phyloP scores from a whole-genome alignment of 768 basidiomycete genomes.

The Boletus speciosus region DNA sequence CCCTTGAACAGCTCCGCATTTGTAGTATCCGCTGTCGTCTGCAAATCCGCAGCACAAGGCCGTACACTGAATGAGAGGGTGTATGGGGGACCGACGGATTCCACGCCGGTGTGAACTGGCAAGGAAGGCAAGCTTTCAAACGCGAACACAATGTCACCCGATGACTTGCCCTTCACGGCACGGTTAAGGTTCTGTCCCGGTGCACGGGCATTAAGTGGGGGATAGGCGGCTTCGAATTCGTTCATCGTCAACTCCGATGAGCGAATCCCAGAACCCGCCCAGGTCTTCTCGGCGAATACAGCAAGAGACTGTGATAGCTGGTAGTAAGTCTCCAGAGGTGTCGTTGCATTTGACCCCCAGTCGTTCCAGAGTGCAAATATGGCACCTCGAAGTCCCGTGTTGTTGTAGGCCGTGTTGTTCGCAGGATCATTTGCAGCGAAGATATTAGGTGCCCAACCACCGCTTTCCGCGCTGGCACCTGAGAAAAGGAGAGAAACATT shows the following conservation, averaged over 20 bases:
- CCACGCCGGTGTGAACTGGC: constrained; percentile 29
- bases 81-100: constrained; percentile 44
- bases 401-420: constrained; percentile 32
- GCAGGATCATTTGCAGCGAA: constrained; percentile 27
- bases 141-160: constrained; percentile 30
- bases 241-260: constrained; percentile 31
- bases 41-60: constrained; percentile 19
- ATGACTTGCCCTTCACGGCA: constrained; percentile 25
- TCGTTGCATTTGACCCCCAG: constrained; percentile 46
- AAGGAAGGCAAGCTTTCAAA: constrained; percentile 17
- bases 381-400: constrained; percentile 31
- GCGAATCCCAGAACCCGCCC: constrained; percentile 40
- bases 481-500: constrained; percentile 30
- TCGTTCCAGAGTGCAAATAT: constrained; percentile 42
- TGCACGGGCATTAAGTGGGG: constrained; percentile 35
- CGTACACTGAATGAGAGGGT: constrained; percentile 39
- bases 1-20: constrained; percentile 34
- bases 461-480: constrained; percentile 25
- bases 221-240: constrained; percentile 37
- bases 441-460: constrained; percentile 38
- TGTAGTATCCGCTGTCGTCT: constrained; percentile 10
- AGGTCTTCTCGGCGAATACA: constrained; percentile 41
- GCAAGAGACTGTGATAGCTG: constrained; percentile 40
- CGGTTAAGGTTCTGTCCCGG: constrained; percentile 45
- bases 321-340: constrained; percentile 42